Evolutionary conservation across 2,329 filamentous ascomycete genomes (phyloP), one percentile per base, ranked within the genome.

Genomic region (Aspergillus cejpii): DNA sequence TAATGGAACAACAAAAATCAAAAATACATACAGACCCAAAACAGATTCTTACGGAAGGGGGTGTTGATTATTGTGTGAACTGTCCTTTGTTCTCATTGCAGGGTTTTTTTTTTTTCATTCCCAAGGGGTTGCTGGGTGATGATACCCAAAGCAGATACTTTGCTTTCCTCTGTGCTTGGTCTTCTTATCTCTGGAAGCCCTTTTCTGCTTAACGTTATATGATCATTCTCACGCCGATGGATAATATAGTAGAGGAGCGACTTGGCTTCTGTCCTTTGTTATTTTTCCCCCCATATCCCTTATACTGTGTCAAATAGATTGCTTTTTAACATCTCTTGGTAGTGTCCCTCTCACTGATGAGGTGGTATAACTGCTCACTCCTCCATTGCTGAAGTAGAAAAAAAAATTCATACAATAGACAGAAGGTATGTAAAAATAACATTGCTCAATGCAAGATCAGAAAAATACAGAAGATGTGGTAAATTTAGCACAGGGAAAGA

Each of bases 21-120:
- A 39, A 43, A 40, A 41, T 19, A 37, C n/a, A 28, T 20, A 42
- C 17, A 29, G 17, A 39, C n/a, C n/a, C n/a, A 39, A 41, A 36
- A 41, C 37, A 26, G 43, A 15, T 31, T 21, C 48, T 20, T 45
- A 45, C 48, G 40, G 38, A 38, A 47, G 36, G 39, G 37, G 39
- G 45, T 44, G 10, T 17, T 19, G 10, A 15, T 34, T 34, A 5
- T 17, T 4, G 10, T 12, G 31, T 34, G 31, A 34, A n/a, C 5
- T 34, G 8, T 12, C 17, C 31, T 34, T 8, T 34, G 14, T 20
- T 10, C 8, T 34, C 15, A 10, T 15, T 24, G 23, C 23, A 8
- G 8, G 8, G 14, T 19, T 34, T 34, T 15, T 34, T 10, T 40
- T 17, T n/a, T 41, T 26, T 50, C 39, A 52, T 24, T 24, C 23